phyloP scores from a whole-genome alignment of 768 basidiomycete genomes.

The Symmetrospora coprosmae region DNA sequence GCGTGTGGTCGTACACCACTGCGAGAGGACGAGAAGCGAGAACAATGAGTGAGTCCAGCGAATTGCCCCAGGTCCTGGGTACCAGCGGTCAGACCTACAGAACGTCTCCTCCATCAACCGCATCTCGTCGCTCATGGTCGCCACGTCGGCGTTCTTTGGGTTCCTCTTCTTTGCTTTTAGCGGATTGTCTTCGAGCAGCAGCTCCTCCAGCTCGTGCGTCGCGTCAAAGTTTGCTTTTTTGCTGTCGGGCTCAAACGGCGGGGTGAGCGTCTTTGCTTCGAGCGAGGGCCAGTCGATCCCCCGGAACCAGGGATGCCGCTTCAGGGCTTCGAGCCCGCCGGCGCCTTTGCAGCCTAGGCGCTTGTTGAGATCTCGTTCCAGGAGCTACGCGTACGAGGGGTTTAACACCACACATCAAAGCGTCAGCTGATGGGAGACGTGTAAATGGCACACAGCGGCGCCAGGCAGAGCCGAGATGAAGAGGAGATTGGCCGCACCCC shows the following conservation, averaged over 20 bases:
- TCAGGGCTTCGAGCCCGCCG: slow-evolving; percentile 64
- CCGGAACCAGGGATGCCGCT: slow-evolving; percentile 69
- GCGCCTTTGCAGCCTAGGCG: slow-evolving; percentile 65
- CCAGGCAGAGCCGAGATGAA: not conserved
- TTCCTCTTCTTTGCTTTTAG: slow-evolving; percentile 87
- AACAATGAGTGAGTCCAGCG: not conserved
- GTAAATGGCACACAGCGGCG: not conserved
- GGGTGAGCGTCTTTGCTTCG: slow-evolving; percentile 49
- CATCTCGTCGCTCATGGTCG: slow-evolving; percentile 78
- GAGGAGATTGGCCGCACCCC: slow-evolving; percentile 46
- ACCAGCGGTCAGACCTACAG: not conserved
- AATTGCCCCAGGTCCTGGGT: not conserved
- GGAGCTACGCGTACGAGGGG: slow-evolving; percentile 45
- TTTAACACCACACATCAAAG: not conserved
- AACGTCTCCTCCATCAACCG: slow-evolving; percentile 97
- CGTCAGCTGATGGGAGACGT: not conserved
- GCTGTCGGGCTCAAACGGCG: slow-evolving; percentile 87
- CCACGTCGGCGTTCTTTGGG: slow-evolving; percentile 71
- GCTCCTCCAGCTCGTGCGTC: slow-evolving; percentile 91
- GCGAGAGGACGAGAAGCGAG: not conserved
- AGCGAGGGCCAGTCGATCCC: slow-evolving; percentile 66
- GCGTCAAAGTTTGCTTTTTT: slow-evolving; percentile 99
- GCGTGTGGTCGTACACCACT: slow-evolving; percentile 8
- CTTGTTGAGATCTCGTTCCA: slow-evolving; percentile 68
- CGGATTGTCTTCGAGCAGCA: slow-evolving; percentile 89